Percentiles rank a stretch among this genome's conserved stretches.
Evolutionary conservation across 1,284 basidiomycete species (phyloP).

Genomic region (Boletus putidus): DNA sequence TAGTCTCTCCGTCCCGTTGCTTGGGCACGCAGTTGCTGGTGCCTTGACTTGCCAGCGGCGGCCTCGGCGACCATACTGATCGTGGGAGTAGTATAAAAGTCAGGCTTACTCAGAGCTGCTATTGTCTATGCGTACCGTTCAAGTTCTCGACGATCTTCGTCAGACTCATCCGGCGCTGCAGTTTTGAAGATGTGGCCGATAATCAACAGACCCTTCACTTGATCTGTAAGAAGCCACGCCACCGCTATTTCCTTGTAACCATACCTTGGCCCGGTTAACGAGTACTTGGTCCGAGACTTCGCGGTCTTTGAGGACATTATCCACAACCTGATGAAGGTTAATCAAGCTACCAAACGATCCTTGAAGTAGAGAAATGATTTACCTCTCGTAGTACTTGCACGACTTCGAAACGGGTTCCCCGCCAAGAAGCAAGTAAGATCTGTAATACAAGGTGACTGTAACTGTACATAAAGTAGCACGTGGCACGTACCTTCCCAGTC

Average conservation of each 20-base stretch:
- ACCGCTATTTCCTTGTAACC: conserved; percentile 5
- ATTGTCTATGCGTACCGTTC: conserved; percentile 59
- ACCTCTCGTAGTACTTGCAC: conserved; percentile 79
- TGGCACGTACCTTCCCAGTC: conserved; percentile 72
- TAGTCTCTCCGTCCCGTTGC: conserved; percentile 44
- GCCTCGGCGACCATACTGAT: conserved; percentile 70
- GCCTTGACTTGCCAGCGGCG: conserved; percentile 63
- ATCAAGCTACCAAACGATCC: not conserved
- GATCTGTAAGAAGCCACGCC: conserved; percentile 11
- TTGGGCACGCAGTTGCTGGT: conserved; percentile 43
- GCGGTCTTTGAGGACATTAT: conserved; percentile 78
- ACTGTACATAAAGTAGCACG: not conserved
- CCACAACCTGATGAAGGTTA: conserved; percentile 56
- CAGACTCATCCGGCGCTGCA: conserved; percentile 81
- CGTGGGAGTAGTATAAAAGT: not conserved
- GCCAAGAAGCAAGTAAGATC: conserved; percentile 95
- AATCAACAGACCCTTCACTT: conserved; percentile 68
- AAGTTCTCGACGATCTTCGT: conserved; percentile 88
- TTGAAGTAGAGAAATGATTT: conserved; percentile 10
- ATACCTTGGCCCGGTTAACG: conserved; percentile 79
- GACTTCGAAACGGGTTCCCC: conserved; percentile 91
- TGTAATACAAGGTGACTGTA: conserved; percentile 32
- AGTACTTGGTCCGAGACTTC: conserved; percentile 69
- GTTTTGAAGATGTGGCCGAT: conserved; percentile 87
- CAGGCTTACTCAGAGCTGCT: conserved; percentile 2